These are phyloP conservation scores for Leccinum variicolor DNA, from an alignment of 768 basidiomycete genomes.

Conservation along the genomic window DNA sequence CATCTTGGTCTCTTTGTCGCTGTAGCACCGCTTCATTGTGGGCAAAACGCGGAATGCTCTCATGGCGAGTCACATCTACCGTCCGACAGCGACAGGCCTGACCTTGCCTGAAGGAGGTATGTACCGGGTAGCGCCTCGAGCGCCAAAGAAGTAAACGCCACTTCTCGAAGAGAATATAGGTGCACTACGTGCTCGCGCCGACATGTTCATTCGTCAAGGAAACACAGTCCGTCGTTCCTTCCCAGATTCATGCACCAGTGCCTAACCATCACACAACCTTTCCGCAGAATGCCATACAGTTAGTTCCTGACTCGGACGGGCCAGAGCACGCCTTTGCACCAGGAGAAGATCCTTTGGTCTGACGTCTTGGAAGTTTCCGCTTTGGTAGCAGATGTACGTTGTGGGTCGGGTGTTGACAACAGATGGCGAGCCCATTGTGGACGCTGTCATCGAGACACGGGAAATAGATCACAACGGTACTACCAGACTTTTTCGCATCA, in stretches of 20 bases:
- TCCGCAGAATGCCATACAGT: conserved; percentile 74
- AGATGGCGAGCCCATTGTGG: conserved; percentile 58
- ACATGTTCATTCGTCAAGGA: conserved; percentile 59
- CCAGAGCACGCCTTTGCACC: conserved; percentile 62
- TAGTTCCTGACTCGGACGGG: conserved; percentile 80
- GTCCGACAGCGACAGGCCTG: neutral
- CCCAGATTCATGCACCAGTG: neutral
- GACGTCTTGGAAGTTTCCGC: conserved; percentile 76
- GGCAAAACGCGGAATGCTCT: neutral
- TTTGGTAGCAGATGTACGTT: conserved; percentile 80
- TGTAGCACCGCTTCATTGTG: neutral
- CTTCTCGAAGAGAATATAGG: conserved; percentile 41
- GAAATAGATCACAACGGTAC: conserved; percentile 65
- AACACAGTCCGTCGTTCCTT: conserved; percentile 43
- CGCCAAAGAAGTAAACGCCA: neutral
- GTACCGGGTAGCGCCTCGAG: neutral
- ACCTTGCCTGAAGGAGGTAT: conserved; percentile 13
- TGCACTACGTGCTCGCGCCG: conserved; percentile 41
- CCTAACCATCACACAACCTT: conserved; percentile 35
- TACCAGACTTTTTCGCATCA: conserved; percentile 22
- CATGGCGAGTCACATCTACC: neutral
- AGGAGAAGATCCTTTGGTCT: conserved; percentile 82
- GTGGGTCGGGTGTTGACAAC: conserved; percentile 62
- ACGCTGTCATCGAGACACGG: conserved; percentile 75
- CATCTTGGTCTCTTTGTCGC: neutral